phyloP scores from a whole-genome alignment of 331 rosid genomes.

The Phaseolus coccineus region DNA sequence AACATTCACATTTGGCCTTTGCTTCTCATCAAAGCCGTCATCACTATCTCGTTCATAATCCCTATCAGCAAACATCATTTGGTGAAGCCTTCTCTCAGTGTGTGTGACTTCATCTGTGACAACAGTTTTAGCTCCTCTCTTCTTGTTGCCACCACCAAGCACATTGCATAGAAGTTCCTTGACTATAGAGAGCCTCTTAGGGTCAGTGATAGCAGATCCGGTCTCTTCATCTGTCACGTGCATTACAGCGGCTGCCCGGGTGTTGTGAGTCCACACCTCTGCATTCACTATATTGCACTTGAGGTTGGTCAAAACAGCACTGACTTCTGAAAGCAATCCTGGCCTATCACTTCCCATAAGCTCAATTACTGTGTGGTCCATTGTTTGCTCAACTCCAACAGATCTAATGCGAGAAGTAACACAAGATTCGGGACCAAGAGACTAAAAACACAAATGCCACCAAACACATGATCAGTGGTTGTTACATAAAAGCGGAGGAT shows the following conservation, averaged over 20 bases:
- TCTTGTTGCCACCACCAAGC: constrained; percentile 80
- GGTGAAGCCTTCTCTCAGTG: constrained; percentile 93
- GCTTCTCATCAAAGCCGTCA: constrained; percentile 63
- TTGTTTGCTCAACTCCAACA: constrained; percentile 73
- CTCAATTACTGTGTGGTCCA: constrained; percentile 82
- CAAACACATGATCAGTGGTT: constrained; percentile 16
- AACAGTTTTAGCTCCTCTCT: constrained; percentile 75
- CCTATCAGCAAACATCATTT: constrained; percentile 96
- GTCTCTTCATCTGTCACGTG: constrained; percentile 76
- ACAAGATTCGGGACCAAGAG: constrained; percentile 90
- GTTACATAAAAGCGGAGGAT: constrained; percentile 19
- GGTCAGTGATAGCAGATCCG: constrained; percentile 72
- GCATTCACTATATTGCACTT: constrained; percentile 87
- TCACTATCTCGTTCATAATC: constrained; percentile 71
- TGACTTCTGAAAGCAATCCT: constrained; percentile 88
- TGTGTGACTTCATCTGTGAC: constrained; percentile 77
- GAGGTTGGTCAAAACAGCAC: constrained; percentile 85
- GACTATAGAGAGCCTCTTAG: constrained; percentile 70
- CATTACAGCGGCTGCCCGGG: constrained; percentile 86
- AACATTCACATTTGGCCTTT: constrained; percentile 84
- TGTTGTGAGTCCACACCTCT: constrained; percentile 95
- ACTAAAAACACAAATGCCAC: constrained; percentile 53
- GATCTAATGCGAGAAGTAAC: constrained; percentile 72
- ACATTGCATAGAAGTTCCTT: constrained; percentile 86
- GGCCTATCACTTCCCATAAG: constrained; percentile 89